Evolutionary conservation across 129 eudicot species (phyloP).

Genomic region (Cynara cardunculus): DNA sequence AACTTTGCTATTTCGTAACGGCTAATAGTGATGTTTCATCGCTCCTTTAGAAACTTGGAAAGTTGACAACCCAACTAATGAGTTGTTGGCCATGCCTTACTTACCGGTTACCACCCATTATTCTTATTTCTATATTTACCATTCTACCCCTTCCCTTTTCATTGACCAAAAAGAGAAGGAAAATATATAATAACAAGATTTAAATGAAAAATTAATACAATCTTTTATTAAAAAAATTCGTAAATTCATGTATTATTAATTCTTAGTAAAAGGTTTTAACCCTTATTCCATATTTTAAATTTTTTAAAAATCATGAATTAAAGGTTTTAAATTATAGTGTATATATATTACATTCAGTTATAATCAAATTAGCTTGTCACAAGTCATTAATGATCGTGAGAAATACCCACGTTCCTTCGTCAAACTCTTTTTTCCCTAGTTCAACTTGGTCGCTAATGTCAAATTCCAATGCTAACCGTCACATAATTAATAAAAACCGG

Average conservation of each 20-base stretch:
- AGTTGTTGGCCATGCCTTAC: slow-evolving; percentile 33
- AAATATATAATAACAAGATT: not conserved
- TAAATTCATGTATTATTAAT: no score
- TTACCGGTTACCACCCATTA: slow-evolving; percentile 30
- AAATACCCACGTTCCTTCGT: not conserved
- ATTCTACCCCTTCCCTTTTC: slow-evolving; percentile 16
- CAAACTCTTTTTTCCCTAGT: not conserved
- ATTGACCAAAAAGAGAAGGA: not conserved
- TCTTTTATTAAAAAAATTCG: no score
- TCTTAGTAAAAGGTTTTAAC: no score
- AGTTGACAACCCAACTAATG: slow-evolving; percentile 33
- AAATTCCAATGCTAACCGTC: not conserved
- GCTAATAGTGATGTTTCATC: slow-evolving; percentile 36
- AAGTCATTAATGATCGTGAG: no score
- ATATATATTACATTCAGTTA: not conserved
- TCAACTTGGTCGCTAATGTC: not conserved
- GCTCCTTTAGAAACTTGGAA: slow-evolving; percentile 31
- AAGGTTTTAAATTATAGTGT: no score
- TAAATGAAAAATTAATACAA: no score
- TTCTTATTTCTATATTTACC: slow-evolving; percentile 9
- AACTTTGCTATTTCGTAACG: slow-evolving; percentile 37
- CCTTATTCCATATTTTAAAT: no score
- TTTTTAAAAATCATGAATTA: no score
- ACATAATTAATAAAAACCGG: not conserved
- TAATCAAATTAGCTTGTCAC: not conserved